Conservation (phyloP, 2,329 filamentous ascomycete genomes). For the Colletotrichum coccodes region DNA sequence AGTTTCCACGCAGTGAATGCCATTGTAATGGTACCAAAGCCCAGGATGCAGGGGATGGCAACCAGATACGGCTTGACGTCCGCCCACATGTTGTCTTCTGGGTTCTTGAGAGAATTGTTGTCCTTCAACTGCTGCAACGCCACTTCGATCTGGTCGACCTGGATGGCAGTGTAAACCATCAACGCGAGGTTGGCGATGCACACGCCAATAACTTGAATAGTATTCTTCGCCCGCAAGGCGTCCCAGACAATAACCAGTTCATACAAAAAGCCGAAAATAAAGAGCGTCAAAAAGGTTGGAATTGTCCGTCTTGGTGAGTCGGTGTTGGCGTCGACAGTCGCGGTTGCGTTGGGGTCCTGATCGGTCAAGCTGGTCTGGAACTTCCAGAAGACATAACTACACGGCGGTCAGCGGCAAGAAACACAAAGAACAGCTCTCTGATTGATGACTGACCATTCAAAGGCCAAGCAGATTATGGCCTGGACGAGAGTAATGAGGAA, state of each 20-base stretch:
- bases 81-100: conserved; percentile 67
- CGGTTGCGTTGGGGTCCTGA: neutral
- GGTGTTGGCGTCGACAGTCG: conserved; percentile 54
- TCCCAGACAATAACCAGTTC: conserved; percentile 92
- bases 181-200: conserved; percentile 93
- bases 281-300: conserved; percentile 93
- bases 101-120: conserved; percentile 45
- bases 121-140: conserved; percentile 69
- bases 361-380: conserved; percentile 74
- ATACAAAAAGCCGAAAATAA: conserved; percentile 98
- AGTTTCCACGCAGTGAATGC: conserved; percentile 89
- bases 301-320: conserved; percentile 76
- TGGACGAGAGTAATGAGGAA: conserved; percentile 79
- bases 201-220: conserved; percentile 96
- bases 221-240: conserved; percentile 93
- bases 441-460: conserved; percentile 79
- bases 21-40: conserved; percentile 77
- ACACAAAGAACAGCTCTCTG: neutral
- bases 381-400: conserved; percentile 87
- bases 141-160: conserved; percentile 87
- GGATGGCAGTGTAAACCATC: conserved; percentile 91
- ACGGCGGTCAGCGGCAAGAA: neutral
- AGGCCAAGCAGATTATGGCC: conserved; percentile 80
- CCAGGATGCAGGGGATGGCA: conserved; percentile 87
- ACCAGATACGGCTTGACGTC: conserved; percentile 81